Evolutionary conservation across 345 rosid species (phyloP), one percentile per base, ranked within the genome.

Genomic region (Leavenworthia alabamica): DNA sequence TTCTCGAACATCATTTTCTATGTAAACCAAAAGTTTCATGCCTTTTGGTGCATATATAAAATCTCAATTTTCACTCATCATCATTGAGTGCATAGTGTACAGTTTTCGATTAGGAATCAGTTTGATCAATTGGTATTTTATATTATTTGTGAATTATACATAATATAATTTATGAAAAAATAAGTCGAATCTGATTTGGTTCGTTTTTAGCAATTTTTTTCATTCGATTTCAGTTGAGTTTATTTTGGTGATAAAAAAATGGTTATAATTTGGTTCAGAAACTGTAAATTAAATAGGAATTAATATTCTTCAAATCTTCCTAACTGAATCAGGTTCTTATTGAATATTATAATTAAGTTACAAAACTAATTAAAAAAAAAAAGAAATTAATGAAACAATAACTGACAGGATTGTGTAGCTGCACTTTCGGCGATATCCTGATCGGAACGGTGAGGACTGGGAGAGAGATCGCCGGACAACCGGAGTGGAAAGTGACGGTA

Each of bases 401-500:
- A 46, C 26, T 3, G 3, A 20, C 60, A 64, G 68, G 68, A 36
- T 12, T 45, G 15, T 36, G 69, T 35, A 4, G 4, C 6, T 70
- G 74, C 17, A 48, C 28, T 4, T 31, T 24, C 51, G 51, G 2
- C 11, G 11, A 37, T 1, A 24, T 62, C 32, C 5, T 8, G 52
- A 70, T 70, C 58, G 68, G 45, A 0, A 24, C 45, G 56, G 68
- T 27, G 15, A 45, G 58, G 50, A 70, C 74, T 0, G 58, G 68
- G 8, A 29, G 20, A 62, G 29, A 37, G 13, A 14, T 62, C 33
- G 28, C 8, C 7, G 64, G 52, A 29, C 8, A 70, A 55, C 26
- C n/a, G 20, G 74, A 62, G 59, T 70, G 74, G 74, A 55, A 31
- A 55, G 69, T 70, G 52, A 62, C 58, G 27, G 69, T 70, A 31